Base-by-base conservation (phyloP, 768 basidiomycete genomes). In the Trametes cinnabarina region DNA sequence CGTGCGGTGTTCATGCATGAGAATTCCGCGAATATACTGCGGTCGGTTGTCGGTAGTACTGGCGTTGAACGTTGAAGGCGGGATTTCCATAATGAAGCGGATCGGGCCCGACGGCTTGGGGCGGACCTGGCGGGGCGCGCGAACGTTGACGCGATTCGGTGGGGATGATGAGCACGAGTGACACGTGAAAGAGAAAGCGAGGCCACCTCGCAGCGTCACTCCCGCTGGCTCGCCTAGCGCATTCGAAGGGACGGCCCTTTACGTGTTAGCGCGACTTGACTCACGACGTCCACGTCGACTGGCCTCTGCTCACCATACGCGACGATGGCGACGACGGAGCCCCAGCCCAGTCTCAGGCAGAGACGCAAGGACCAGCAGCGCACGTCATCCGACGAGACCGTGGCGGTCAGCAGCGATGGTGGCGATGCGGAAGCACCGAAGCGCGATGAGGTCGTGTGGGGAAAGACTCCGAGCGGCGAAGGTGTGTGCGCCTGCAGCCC, bases 381-480 rank as follows among this genome's bases (percentile, higher is more conserved):
- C 55, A 50, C 34, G 11, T n/a, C 41, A 15, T 58, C 51, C 42
- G 57, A 63, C 48, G 57, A 52, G 43, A 57, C 14, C 15, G 17
- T 49, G 17, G 22, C 58, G 51, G 48, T 51, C 14, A 44, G 56
- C 56, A 43, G 39, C 22, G 44, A 8, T 9, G 47, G 50, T 15
- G 43, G 37, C 39, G 40, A 48, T n/a, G 26, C 35, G n/a, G 47
- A 50, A 19, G 12, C 44, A 14, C 46, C 47, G 2, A 64, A 63
- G 28, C 64, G 69, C 26, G 78, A 80, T 28, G 89, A 92, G 58
- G 77, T 91, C 23, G 90, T 93, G 1, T 93, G 90, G 88, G 94
- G 94, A 10, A 91, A 93, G 72, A 94, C 92, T 0, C 90, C 90
- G 15, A 69, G 78, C 35, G 91, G 90, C 40, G 83, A 88, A 80